Evolutionary conservation across 1,284 basidiomycete genomes (phyloP).

Genomic region (Malassezia restricta): DNA sequence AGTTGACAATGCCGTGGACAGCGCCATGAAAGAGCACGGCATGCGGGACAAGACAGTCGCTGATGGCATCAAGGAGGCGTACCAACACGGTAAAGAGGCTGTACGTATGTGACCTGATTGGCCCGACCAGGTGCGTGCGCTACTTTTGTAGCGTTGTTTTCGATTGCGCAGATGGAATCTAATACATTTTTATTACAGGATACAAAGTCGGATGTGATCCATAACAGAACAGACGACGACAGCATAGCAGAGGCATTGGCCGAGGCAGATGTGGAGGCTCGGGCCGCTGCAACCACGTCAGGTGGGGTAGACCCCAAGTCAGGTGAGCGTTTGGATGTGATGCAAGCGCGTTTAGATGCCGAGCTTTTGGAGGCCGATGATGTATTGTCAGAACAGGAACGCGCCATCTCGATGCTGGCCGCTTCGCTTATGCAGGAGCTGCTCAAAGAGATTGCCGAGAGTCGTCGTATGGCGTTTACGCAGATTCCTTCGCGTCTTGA

Average conservation of each 20-base stretch:
- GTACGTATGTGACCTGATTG: slow-evolving; percentile 1
- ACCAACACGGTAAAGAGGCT: slow-evolving; percentile 2
- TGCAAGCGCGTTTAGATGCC: slow-evolving; percentile 13
- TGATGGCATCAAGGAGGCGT: slow-evolving; percentile 11
- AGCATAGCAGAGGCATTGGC: background rate
- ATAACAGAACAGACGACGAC: background rate
- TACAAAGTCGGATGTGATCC: background rate
- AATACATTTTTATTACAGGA: slow-evolving; percentile 9
- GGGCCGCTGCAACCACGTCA: background rate
- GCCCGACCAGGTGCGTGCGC: slow-evolving; percentile 6
- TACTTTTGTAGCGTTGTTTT: slow-evolving; percentile 1
- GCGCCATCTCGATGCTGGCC: background rate
- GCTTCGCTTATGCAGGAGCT: background rate
- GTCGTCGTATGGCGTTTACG: background rate
- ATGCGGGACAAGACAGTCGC: slow-evolving; percentile 2
- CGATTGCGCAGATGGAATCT: slow-evolving; percentile 4
- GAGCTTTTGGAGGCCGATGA: slow-evolving; percentile 6
- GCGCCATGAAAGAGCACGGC: slow-evolving; percentile 10
- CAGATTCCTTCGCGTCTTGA: slow-evolving; percentile 1
- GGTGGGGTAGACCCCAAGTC: background rate
- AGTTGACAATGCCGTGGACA: slow-evolving; percentile 1
- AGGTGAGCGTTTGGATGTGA: background rate
- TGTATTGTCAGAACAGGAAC: slow-evolving; percentile 8
- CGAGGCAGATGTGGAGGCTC: background rate
- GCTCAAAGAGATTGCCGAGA: background rate